phyloP scores from a whole-genome alignment of 2,329 filamentous ascomycete genomes.

The Sarocladium kiliense region DNA sequence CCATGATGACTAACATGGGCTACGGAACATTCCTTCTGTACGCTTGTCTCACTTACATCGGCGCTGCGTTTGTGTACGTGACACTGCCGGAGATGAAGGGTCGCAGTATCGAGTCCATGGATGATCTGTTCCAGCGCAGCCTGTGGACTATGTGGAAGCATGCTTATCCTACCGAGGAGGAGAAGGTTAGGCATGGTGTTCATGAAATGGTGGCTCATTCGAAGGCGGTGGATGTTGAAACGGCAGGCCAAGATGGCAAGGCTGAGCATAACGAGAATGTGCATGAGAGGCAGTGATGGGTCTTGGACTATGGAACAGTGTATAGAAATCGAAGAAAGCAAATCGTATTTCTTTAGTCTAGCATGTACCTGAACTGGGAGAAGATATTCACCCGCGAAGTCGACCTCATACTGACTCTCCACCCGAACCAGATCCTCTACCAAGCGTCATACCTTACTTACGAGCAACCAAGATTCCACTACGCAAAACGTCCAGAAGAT shows the following conservation, averaged over 20 bases:
- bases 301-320: no score
- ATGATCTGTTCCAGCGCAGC: slow-evolving; percentile 33
- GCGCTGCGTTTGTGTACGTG: slow-evolving; percentile 36
- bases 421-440: no score
- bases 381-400: no score
- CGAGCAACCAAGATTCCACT: no score
- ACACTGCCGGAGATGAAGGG: slow-evolving; percentile 47
- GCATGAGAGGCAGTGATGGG: neutral
- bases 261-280: slow-evolving; percentile 2
- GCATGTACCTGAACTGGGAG: no score
- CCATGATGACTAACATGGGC: slow-evolving; percentile 14
- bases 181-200: neutral
- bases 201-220: neutral
- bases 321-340: no score
- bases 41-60: slow-evolving; percentile 6
- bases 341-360: no score
- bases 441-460: no score
- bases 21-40: slow-evolving; percentile 14
- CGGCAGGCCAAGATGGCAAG: neutral
- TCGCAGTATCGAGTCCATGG: slow-evolving; percentile 43
- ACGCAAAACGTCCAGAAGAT: no score
- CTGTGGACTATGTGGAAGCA: slow-evolving; percentile 33
- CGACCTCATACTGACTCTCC: no score
- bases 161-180: slow-evolving; percentile 26
- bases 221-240: neutral